These are phyloP conservation scores for Mimosa pudica DNA, from an alignment of 306 rosid genomes.

Conservation along the genomic window DNA sequence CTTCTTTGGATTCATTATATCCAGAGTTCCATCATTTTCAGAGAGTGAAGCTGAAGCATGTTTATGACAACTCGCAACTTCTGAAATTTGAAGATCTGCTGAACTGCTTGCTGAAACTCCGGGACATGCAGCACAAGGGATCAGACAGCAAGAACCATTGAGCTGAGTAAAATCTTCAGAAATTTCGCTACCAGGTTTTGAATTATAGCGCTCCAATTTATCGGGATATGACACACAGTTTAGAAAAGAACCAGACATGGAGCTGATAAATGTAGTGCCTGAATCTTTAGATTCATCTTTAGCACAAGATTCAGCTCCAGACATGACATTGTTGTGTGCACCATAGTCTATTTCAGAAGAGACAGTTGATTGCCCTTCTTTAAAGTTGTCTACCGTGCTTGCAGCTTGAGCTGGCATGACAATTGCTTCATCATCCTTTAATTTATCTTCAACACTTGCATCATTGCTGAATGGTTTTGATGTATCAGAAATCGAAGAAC, in stretches of 20 bases:
- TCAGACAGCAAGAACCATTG: conserved; percentile 38
- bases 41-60: conserved; percentile 43
- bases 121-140: conserved; percentile 34
- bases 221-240: conserved; percentile 28
- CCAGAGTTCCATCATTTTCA: conserved; percentile 45
- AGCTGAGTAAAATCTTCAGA: conserved; percentile 34
- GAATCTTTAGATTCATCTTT: conserved; percentile 20
- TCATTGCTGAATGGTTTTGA: conserved; percentile 30
- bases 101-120: conserved; percentile 49
- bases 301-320: conserved; percentile 36
- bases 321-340: conserved; percentile 24
- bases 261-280: conserved; percentile 27
- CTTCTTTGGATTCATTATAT: conserved; percentile 44
- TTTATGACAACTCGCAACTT: conserved; percentile 57
- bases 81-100: conserved; percentile 50
- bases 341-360: conserved; percentile 37
- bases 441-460: conserved; percentile 35
- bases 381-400: conserved; percentile 40
- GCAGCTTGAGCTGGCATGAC: conserved; percentile 37
- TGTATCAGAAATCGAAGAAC: conserved; percentile 37
- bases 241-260: conserved; percentile 15
- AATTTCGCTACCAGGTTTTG: conserved; percentile 35
- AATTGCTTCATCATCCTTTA: conserved; percentile 35
- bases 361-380: conserved; percentile 42
- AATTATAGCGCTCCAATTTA: conserved; percentile 27